phyloP scores from a whole-genome alignment of 2,329 filamentous ascomycete species.

The Magnaporthiopsis poae region DNA sequence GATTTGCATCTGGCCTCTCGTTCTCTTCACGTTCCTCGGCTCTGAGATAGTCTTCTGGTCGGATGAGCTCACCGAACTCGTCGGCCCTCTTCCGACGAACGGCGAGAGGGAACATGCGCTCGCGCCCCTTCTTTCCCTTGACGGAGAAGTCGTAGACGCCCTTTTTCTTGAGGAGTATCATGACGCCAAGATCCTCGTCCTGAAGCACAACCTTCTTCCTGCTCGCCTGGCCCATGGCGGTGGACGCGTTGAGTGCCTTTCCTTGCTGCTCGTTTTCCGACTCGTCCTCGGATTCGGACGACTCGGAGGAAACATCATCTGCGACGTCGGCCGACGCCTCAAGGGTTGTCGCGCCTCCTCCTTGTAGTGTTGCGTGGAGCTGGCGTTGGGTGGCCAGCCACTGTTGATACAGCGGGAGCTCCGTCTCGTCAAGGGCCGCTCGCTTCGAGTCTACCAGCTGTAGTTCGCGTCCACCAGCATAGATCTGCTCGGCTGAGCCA shows the following conservation, averaged over 20 bases:
- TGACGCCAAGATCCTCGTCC: constrained; percentile 85
- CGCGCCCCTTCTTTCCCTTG: constrained; percentile 78
- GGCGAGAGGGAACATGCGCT: constrained; percentile 83
- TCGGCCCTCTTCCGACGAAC: constrained; percentile 70
- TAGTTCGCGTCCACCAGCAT: constrained; percentile 53
- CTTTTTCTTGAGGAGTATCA: constrained; percentile 78
- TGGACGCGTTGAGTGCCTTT: constrained; percentile 79
- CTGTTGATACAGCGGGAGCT: constrained; percentile 77
- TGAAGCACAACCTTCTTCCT: constrained; percentile 78
- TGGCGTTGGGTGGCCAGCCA: constrained; percentile 83
- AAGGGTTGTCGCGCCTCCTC: constrained; percentile 52
- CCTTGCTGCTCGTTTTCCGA: constrained; percentile 86
- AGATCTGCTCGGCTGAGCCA: constrained; percentile 44
- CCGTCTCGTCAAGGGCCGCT: constrained; percentile 61
- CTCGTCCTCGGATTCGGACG: constrained; percentile 76
- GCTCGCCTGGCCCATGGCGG: constrained; percentile 71
- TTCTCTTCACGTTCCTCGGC: constrained; percentile 79
- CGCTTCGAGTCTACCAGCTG: constrained; percentile 52
- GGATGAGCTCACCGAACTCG: constrained; percentile 88
- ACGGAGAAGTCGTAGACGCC: constrained; percentile 91
- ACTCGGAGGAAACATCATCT: constrained; percentile 72
- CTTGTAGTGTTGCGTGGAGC: constrained; percentile 69
- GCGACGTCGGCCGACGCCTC: constrained; percentile 64
- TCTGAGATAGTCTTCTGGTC: constrained; percentile 84
- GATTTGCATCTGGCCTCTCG: constrained; percentile 41